phyloP scores from a whole-genome alignment of 164 flowering plant genomes.

The Cinnamomum micranthum region DNA sequence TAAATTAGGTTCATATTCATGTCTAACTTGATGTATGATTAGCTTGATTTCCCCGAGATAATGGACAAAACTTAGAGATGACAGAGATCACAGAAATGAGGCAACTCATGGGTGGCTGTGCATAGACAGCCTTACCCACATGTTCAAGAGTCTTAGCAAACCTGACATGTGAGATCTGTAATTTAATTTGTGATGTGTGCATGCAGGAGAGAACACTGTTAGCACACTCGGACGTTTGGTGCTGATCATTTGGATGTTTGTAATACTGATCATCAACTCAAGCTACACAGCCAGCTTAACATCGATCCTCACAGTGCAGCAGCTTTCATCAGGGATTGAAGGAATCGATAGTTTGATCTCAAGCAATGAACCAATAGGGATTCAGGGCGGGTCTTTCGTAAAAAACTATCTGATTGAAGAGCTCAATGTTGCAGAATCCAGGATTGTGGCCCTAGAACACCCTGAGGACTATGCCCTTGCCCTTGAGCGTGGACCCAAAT shows the following conservation, averaged over 20 bases:
- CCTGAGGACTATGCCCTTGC: constrained; percentile 44
- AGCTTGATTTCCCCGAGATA: background rate
- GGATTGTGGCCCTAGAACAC: constrained; percentile 39
- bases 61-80: no score
- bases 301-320: constrained; percentile 88
- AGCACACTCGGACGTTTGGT: constrained; percentile 79
- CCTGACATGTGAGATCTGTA: background rate
- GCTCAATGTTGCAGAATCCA: constrained; percentile 57
- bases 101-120: no score
- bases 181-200: constrained; percentile 10
- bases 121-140: background rate
- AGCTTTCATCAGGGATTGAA: constrained; percentile 65
- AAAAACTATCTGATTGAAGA: constrained; percentile 62
- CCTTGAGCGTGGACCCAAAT: constrained; percentile 56
- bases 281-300: constrained; percentile 98
- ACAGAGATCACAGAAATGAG: no score
- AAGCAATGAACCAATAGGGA: constrained; percentile 63
- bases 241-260: constrained; percentile 85
- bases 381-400: constrained; percentile 87
- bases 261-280: constrained; percentile 85
- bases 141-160: background rate
- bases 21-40: background rate
- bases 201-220: constrained; percentile 81
- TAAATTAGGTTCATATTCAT: background rate
- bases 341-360: constrained; percentile 73